phyloP scores from a whole-genome alignment of 257 asterid species.

The Cynanchum wilfordii region DNA sequence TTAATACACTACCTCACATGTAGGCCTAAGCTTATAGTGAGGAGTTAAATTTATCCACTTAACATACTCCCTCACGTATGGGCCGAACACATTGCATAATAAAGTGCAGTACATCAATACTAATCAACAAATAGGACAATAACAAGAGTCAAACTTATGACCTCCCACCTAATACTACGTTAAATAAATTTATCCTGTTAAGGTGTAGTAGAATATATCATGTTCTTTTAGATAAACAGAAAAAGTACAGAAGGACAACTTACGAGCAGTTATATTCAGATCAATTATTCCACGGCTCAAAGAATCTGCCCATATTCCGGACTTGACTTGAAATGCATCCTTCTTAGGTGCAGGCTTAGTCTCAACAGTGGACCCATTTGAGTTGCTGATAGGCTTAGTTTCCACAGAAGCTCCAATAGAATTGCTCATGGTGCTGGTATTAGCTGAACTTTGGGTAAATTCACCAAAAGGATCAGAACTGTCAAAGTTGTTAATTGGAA shows the following conservation, averaged over 20 bases:
- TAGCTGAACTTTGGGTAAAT: constrained; percentile 36
- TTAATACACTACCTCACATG: too few species aligned
- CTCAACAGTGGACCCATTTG: constrained; percentile 31
- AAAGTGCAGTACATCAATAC: too few species aligned
- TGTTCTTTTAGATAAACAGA: background rate
- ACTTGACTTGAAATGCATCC: constrained; percentile 76
- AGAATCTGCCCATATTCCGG: constrained; percentile 98
- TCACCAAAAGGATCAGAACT: constrained; percentile 65
- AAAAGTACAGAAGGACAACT: constrained; percentile 29
- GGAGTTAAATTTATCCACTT: too few species aligned
- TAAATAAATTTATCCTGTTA: too few species aligned
- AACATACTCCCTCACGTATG: too few species aligned
- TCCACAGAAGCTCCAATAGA: constrained; percentile 30
- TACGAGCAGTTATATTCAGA: constrained; percentile 83
- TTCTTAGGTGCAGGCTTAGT: constrained; percentile 37
- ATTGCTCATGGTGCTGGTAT: constrained; percentile 27
- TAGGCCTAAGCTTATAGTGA: too few species aligned
- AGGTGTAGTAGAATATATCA: background rate
- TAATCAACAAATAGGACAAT: too few species aligned
- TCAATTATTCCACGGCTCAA: constrained; percentile 90
- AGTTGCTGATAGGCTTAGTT: constrained; percentile 19
- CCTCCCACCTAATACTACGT: too few species aligned
- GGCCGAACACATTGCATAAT: too few species aligned
- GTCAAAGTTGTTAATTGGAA: constrained; percentile 67
- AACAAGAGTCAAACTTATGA: too few species aligned